Evolutionary conservation across 2,329 filamentous ascomycete genomes (phyloP).

Genomic region (Hypoxylon sp.): DNA sequence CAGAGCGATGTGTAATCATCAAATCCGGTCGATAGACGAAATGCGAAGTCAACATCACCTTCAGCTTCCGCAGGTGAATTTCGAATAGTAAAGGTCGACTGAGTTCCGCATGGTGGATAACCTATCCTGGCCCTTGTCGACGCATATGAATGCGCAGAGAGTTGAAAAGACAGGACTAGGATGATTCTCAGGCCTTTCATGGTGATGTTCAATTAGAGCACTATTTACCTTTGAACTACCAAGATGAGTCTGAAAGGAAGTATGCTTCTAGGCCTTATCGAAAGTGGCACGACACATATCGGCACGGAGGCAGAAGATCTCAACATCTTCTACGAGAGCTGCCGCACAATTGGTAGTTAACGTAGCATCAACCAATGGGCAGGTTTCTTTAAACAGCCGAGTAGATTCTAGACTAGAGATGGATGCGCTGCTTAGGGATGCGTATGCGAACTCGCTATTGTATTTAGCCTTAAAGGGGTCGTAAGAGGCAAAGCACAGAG

Average conservation of each 20-base stretch:
- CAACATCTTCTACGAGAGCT: neutral
- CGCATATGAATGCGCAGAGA: no score
- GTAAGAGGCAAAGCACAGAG: neutral
- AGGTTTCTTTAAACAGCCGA: neutral
- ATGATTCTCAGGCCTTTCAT: neutral
- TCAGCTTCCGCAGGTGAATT: neutral
- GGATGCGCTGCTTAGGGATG: no score
- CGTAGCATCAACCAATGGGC: neutral
- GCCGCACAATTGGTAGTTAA: neutral
- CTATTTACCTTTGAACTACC: neutral
- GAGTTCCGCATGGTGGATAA: conserved; percentile 9
- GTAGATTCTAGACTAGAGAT: no score
- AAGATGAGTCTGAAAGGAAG: no score
- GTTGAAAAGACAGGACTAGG: neutral
- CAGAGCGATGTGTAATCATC: conserved; percentile 21
- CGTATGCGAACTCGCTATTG: neutral
- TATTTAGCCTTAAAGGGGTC: conserved; percentile 22
- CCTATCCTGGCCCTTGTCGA: neutral
- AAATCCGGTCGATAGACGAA: conserved; percentile 10
- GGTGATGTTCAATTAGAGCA: neutral
- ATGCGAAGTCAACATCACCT: conserved; percentile 9
- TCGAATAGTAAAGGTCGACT: conserved; percentile 17
- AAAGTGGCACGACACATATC: neutral
- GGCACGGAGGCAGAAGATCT: neutral
- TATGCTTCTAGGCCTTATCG: neutral